A percentile compares a stretch with the other conserved stretches of the same genome.
Conservation (phyloP, 1,139 yeast species). For the Kodamaea ohmeri region DNA sequence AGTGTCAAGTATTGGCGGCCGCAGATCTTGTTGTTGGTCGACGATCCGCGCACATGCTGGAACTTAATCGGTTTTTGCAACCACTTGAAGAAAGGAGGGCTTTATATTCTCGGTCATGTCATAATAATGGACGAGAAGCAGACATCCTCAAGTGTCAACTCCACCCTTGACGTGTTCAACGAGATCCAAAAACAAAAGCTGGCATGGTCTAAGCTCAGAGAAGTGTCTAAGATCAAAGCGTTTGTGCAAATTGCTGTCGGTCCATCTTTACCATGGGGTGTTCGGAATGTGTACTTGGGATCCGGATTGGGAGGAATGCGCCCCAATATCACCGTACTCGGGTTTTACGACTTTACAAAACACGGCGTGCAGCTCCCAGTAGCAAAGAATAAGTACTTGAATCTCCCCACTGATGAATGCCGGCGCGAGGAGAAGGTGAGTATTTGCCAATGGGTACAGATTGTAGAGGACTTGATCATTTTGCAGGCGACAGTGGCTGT, state of each 20-base stretch:
- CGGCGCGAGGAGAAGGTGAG: conserved; percentile 68
- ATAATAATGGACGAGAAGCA: conserved; percentile 52
- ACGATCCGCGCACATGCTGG: conserved; percentile 90
- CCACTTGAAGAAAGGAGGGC: conserved; percentile 90
- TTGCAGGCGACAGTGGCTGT: conserved; percentile 92
- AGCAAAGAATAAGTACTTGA: conserved; percentile 11
- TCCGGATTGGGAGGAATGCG: conserved; percentile 97
- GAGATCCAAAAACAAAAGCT: conserved; percentile 70
- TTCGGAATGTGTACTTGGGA: conserved; percentile 83
- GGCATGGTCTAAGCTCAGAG: conserved; percentile 84
- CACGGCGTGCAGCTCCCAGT: conserved; percentile 37
- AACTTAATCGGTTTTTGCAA: conserved; percentile 91
- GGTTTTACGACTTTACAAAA: conserved; percentile 67
- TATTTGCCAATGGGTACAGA: conserved; percentile 84
- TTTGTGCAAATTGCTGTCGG: conserved; percentile 91
- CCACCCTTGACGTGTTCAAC: conserved; percentile 36
- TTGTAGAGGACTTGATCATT: conserved; percentile 87
- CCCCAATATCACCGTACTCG: conserved; percentile 90
- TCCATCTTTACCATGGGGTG: conserved; percentile 93
- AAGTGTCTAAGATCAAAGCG: conserved; percentile 75
- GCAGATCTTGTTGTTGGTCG: conserved; percentile 81
- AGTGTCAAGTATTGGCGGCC: conserved; percentile 98
- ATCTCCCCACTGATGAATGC: conserved; percentile 74
- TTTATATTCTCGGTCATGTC: conserved; percentile 90
- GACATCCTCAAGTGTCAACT: conserved; percentile 14